Evolutionary conservation across 1,139 yeast species (phyloP), one percentile per base, ranked within the genome.

Genomic region (Hyphopichia fennica): DNA sequence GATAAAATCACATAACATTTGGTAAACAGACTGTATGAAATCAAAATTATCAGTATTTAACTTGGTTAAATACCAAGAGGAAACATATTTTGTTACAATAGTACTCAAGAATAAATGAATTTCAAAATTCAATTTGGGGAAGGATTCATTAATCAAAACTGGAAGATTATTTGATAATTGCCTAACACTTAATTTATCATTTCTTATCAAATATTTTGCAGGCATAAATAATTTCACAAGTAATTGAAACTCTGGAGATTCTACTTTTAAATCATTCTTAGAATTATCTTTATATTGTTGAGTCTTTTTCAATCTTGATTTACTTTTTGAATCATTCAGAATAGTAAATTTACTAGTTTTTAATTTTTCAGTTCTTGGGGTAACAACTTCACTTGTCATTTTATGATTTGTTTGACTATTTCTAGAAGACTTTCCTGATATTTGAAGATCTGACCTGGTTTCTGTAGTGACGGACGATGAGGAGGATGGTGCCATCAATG

Each of bases 61-160:
- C 46, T 69, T 70, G 28, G 44, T 47, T 34, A 64, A 52, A 48
- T 71, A 73, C 79, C 79, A 73, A 37, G 72, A 59, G 42, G 60
- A 57, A 18, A 73, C 63, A 44, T 58, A 72, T 32, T 63, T 58
- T 9, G 62, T 54, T 46, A 69, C 57, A 5, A 72, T 65, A 2
- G 65, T 53, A 17, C 69, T 60, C 16, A 72, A 48, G 41, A 72
- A 67, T 40, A 71, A 49, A 47, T 73, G 77, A 16, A 72, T 42
- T 43, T 69, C 65, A 37, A 69, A 57, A 44, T 71, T 70, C 15
- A 70, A 50, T 25, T 54, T 45, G 47, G 4, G 64, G 54, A n/a
- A 53, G 44, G 10, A 16, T 18, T 19, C 37, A 17, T 47, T 44
- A 13, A 58, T 52, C 8, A 63, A 46, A 8, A 38, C 42, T 1